Evolutionary conservation across 1,139 yeast genomes (phyloP).

Genomic region (Geotrichum siamense): DNA sequence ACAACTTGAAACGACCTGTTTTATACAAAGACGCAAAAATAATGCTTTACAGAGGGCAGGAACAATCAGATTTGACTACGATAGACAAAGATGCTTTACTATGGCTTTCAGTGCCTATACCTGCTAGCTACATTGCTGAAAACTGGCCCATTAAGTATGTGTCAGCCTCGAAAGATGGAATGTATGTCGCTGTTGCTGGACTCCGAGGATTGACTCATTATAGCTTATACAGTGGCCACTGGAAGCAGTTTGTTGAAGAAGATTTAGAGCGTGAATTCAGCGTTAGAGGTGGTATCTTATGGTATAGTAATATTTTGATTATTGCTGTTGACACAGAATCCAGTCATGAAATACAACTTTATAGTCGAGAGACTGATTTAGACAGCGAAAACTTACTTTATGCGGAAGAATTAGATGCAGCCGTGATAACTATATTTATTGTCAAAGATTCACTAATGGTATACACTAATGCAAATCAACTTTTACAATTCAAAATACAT

Average conservation of each 20-base stretch:
- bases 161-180: conserved; percentile 37
- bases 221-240: conserved; percentile 35
- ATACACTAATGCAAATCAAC: conserved; percentile 31
- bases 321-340: conserved; percentile 34
- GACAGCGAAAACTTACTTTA: conserved; percentile 28
- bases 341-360: conserved; percentile 32
- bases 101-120: conserved; percentile 38
- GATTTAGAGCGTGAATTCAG: conserved; percentile 35
- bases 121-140: conserved; percentile 36
- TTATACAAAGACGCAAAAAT: conserved; percentile 34
- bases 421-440: conserved; percentile 29
- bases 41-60: conserved; percentile 37
- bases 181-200: conserved; percentile 40
- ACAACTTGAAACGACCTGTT: conserved; percentile 32
- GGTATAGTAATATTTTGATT: conserved; percentile 38
- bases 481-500: conserved; percentile 28
- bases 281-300: conserved; percentile 39
- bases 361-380: conserved; percentile 34
- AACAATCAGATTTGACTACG: conserved; percentile 35
- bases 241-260: conserved; percentile 38
- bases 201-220: conserved; percentile 38
- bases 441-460: conserved; percentile 31
- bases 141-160: conserved; percentile 39
- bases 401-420: conserved; percentile 26
- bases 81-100: conserved; percentile 35